Evolutionary conservation across 306 rosid species (phyloP), one percentile per base, ranked within the genome.

Genomic region (Quercus bicolor): DNA sequence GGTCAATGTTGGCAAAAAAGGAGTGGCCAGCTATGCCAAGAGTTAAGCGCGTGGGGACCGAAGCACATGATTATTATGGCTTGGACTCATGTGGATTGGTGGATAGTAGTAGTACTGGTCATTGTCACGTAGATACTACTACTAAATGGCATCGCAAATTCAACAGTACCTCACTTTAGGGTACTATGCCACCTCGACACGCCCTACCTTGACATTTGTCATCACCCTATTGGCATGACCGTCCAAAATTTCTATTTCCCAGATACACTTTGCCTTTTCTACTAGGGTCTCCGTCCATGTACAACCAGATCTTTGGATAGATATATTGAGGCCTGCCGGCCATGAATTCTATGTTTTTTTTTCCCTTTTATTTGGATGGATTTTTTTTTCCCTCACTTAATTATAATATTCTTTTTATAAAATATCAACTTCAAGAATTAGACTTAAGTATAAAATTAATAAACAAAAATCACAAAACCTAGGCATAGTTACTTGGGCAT

Each of bases 1-100:
- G 51, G 72, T 34, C 89, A 77, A 61, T 1, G 79, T 68, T 82
- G 86, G 79, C 31, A 71, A 48, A 8, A 76, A 9, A 72, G 52
- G 18, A 7, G 45, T 8, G 45, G 45, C 10, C 1, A 37, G 53
- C 4, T 18, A 60, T 82, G 56, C 77, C 82, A 80, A 73, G 75
- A 45, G 65, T 40, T 70, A 75, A 76, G 82, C 78, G 83, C 80
- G 81, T 33, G 10, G 78, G 29, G n/a, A 4, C 20, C 3, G 28
- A 10, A n/a, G 33, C 78, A 37, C 82, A 37, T 69, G 75, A 48
- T 61, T 78, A 24, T 75, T 77, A 20, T 61, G 75, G 10, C 37
- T 0, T 24, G 55, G 48, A 65, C 19, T 65, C 23, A 18, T 11
- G 12, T 13, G 34, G 71, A 65, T 8, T 13, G 16, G 3, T 13